Percentiles rank a stretch among this genome's conserved stretches.
These are phyloP conservation scores for Vinca minor DNA, from an alignment of 257 asterid species.

Conservation along the genomic window DNA sequence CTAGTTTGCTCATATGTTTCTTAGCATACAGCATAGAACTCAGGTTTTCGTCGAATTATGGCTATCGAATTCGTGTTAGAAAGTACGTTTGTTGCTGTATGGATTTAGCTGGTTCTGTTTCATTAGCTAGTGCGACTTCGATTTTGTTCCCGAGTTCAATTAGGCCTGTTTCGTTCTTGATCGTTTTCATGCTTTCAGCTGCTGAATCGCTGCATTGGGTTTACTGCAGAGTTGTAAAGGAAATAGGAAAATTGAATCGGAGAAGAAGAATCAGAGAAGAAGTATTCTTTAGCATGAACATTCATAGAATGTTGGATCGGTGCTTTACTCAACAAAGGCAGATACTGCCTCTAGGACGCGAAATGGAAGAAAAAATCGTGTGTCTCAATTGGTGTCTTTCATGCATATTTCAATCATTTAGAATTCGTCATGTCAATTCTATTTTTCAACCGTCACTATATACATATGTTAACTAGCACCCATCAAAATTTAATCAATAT, in stretches of 20 bases:
- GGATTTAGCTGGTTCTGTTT: not conserved
- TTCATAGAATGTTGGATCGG: no score
- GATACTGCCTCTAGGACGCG: no score
- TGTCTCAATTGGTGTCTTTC: no score
- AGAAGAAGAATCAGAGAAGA: not conserved
- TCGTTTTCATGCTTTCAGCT: not conserved
- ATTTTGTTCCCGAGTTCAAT: not conserved
- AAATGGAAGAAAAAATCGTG: no score
- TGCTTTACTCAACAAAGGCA: no score
- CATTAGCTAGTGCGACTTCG: not conserved
- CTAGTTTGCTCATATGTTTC: not conserved
- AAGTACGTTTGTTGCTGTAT: not conserved
- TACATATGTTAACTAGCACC: no score
- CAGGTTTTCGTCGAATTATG: not conserved
- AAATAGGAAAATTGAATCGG: not conserved
- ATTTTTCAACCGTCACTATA: no score
- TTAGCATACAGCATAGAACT: not conserved
- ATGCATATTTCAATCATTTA: no score
- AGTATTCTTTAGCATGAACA: not conserved
- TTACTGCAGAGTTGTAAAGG: not conserved
- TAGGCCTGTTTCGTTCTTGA: not conserved
- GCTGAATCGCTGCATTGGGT: not conserved
- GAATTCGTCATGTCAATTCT: no score
- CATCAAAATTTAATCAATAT: no score
- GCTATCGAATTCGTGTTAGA: not conserved